These are phyloP conservation scores for Amesomyces nigricolor DNA, from an alignment of 2,329 filamentous ascomycete species.

Conservation along the genomic window DNA sequence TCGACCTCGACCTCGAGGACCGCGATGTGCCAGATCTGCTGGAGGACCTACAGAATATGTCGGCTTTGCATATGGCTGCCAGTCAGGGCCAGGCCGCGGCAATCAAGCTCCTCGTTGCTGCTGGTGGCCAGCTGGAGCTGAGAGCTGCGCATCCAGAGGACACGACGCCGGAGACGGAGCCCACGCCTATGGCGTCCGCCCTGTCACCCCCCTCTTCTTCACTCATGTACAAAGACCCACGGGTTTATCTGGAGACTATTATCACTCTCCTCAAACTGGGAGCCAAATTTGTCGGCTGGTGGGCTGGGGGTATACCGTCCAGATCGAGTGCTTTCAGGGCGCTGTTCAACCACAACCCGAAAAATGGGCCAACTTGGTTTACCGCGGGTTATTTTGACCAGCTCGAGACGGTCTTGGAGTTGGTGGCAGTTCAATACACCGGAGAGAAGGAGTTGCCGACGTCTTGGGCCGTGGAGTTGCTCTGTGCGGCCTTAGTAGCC, in stretches of 20 bases:
- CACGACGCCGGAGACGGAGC: not conserved
- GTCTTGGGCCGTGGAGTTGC: not conserved
- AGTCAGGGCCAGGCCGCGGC: not conserved
- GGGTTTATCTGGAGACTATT: not conserved
- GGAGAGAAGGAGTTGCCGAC: not conserved
- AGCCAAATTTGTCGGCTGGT: not conserved
- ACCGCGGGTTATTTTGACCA: not conserved
- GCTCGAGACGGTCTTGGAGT: not conserved
- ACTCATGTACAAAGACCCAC: not conserved
- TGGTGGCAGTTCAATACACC: not conserved
- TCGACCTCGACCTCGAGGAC: not conserved
- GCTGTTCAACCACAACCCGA: not conserved
- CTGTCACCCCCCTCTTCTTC: not conserved
- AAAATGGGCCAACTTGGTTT: not conserved
- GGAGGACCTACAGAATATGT: not conserved
- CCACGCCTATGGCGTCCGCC: not conserved
- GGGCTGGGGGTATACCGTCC: too few species aligned
- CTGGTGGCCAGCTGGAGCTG: not conserved
- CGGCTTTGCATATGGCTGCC: constrained; percentile 1
- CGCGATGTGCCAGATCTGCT: not conserved
- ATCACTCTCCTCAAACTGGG: not conserved
- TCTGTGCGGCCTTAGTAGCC: not conserved
- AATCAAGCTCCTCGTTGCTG: not conserved
- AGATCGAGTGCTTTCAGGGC: not conserved
- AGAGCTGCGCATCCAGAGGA: too few species aligned